Conservation (phyloP, 192 early-diverging fungal genomes). For the Gamsiella multidivaricata region DNA sequence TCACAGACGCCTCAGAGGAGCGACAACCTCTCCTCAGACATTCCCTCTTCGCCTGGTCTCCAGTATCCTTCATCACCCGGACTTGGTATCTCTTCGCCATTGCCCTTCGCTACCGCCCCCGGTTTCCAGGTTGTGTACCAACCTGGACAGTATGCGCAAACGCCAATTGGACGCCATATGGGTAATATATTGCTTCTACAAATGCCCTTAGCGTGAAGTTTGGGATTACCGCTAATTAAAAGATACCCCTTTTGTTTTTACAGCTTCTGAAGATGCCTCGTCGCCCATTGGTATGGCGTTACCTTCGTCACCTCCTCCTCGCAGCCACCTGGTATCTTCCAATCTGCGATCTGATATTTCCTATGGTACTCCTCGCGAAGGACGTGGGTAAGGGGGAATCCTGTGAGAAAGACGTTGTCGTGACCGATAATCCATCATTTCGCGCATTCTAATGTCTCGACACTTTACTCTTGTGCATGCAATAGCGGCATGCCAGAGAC, state of each 20-base stretch:
- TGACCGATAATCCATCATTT: too few species aligned
- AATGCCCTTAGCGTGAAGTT: too few species aligned
- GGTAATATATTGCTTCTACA: slow-evolving; percentile 5
- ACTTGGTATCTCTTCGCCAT: slow-evolving; percentile 24
- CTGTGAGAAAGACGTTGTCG: too few species aligned
- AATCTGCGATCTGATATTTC: slow-evolving; percentile 41
- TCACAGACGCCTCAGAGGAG: slow-evolving; percentile 14
- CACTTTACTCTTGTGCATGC: background rate
- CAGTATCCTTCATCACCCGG: slow-evolving; percentile 42
- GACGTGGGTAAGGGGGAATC: slow-evolving; percentile 19
- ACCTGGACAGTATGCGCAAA: slow-evolving; percentile 32
- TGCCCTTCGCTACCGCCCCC: slow-evolving; percentile 40
- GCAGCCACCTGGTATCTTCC: slow-evolving; percentile 42
- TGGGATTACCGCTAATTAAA: background rate
- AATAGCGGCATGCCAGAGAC: slow-evolving; percentile 27
- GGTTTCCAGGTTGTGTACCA: slow-evolving; percentile 39
- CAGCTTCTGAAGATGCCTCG: slow-evolving; percentile 33
- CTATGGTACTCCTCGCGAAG: slow-evolving; percentile 34
- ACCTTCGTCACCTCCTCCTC: slow-evolving; percentile 36
- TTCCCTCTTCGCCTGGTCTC: slow-evolving; percentile 49
- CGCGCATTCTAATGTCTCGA: too few species aligned
- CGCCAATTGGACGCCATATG: slow-evolving; percentile 16
- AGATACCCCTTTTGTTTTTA: background rate
- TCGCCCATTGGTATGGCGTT: slow-evolving; percentile 41
- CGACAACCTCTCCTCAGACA: slow-evolving; percentile 33